phyloP scores from a whole-genome alignment of 208 protist genomes.

The Zelonia costaricensis region DNA sequence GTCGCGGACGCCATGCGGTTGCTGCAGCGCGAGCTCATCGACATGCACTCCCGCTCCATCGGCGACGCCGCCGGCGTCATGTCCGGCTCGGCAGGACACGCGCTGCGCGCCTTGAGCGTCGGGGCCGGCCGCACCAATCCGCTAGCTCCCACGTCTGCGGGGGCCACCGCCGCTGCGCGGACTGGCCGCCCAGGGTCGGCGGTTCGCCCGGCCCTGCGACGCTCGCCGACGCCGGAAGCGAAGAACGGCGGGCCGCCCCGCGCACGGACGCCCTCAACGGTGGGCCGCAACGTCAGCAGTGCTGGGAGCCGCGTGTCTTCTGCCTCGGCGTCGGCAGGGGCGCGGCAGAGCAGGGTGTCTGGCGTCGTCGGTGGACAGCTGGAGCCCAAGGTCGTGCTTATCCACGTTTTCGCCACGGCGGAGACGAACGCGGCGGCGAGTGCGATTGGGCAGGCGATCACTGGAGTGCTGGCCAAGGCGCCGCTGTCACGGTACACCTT shows the following conservation, averaged over 20 bases:
- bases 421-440: constrained; percentile 13
- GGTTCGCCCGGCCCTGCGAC: too few relatives aligned
- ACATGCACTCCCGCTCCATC: constrained; percentile 20
- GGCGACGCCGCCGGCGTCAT: constrained; percentile 2
- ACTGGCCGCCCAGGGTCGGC: constrained; percentile 6
- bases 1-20: constrained; percentile 9
- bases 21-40: constrained; percentile 22
- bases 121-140: neutral
- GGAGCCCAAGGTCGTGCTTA: constrained; percentile 30
- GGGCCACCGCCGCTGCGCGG: neutral
- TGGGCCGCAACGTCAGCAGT: too few relatives aligned
- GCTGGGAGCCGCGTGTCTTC: too few relatives aligned
- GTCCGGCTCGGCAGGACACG: constrained; percentile 11
- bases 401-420: constrained; percentile 47
- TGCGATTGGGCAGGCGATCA: constrained; percentile 41
- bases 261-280: too few relatives aligned
- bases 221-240: too few relatives aligned
- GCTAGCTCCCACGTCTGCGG: too few relatives aligned
- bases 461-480: constrained; percentile 35
- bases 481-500: constrained; percentile 47
- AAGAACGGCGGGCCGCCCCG: too few relatives aligned
- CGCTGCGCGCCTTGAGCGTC: constrained; percentile 6
- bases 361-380: too few relatives aligned
- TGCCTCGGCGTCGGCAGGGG: too few relatives aligned
- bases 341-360: too few relatives aligned